phyloP scores from a whole-genome alignment of 805 yeast genomes.

The Saccharomycopsis fodiens region DNA sequence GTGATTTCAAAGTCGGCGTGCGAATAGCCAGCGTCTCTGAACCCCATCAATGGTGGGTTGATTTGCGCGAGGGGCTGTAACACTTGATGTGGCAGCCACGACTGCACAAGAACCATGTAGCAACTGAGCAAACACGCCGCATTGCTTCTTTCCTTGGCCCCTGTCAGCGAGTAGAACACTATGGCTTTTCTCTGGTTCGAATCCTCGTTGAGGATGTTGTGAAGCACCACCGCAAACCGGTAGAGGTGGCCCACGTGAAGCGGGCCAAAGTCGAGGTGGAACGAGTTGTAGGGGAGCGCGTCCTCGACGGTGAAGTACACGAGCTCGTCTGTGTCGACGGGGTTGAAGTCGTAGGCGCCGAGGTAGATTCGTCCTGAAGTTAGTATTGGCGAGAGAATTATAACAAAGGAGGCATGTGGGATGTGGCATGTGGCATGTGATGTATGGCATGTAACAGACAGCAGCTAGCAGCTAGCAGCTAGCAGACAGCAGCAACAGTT shows the following conservation, averaged over 20 bases:
- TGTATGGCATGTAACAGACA: too few relatives aligned
- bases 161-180: constrained; percentile 79
- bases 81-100: constrained; percentile 98
- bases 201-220: constrained; percentile 82
- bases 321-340: constrained; percentile 64
- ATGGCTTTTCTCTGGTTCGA: constrained; percentile 81
- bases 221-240: constrained; percentile 90
- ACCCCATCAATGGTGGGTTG: constrained; percentile 89
- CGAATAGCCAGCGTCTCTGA: constrained; percentile 96
- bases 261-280: constrained; percentile 96
- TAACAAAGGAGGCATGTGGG: too few relatives aligned
- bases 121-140: constrained; percentile 93
- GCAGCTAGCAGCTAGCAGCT: too few relatives aligned
- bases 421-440: too few relatives aligned
- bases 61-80: constrained; percentile 88
- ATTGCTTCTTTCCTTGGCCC: constrained; percentile 77
- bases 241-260: constrained; percentile 88
- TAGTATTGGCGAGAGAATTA: too few relatives aligned
- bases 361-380: constrained; percentile 64
- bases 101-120: constrained; percentile 89
- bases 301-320: constrained; percentile 92
- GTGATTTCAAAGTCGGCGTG: constrained; percentile 90
- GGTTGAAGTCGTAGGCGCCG: constrained; percentile 79
- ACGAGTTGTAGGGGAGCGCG: constrained; percentile 85
- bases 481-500: too few relatives aligned